These are phyloP conservation scores for Setomelanomma holmii DNA, from an alignment of 2,329 filamentous ascomycete genomes.

Conservation along the genomic window DNA sequence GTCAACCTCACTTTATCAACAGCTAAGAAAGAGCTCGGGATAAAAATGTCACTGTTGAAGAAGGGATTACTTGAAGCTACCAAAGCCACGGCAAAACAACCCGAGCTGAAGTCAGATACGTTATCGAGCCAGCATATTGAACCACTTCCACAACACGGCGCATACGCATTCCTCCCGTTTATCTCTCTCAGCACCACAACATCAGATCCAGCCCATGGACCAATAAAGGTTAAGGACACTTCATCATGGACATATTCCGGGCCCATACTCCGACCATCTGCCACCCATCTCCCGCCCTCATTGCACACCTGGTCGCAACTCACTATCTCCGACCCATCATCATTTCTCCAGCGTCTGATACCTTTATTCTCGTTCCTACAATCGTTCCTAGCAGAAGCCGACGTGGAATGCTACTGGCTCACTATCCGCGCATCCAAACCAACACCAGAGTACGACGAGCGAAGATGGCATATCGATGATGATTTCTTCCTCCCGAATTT, in stretches of 20 bases:
- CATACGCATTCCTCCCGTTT: conserved; percentile 4
- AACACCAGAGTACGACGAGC: conserved; percentile 53
- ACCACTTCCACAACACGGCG: conserved; percentile 14
- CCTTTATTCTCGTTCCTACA: conserved; percentile 54
- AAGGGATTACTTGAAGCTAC: too few relatives aligned
- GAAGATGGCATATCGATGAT: conserved; percentile 60
- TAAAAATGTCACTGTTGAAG: too few relatives aligned
- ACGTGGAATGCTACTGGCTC: conserved; percentile 55
- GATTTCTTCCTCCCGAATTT: conserved; percentile 48
- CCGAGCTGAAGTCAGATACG: too few relatives aligned
- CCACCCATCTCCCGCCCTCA: conserved; percentile 20
- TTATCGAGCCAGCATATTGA: too few relatives aligned
- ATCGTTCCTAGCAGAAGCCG: conserved; percentile 44
- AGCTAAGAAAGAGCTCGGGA: too few relatives aligned
- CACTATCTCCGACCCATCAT: conserved; percentile 42
- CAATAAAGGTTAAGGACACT: conserved; percentile 18
- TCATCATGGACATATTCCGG: conserved; percentile 37
- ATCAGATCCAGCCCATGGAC: background rate
- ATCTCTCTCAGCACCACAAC: background rate
- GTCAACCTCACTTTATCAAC: too few relatives aligned
- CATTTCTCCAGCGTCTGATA: conserved; percentile 43
- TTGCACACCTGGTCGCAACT: conserved; percentile 49
- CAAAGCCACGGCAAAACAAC: too few relatives aligned
- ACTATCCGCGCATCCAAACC: conserved; percentile 57
- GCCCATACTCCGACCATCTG: conserved; percentile 20